Evolutionary conservation across 2,329 filamentous ascomycete species (phyloP).

Genomic region (Akanthomyces uredinophilus): DNA sequence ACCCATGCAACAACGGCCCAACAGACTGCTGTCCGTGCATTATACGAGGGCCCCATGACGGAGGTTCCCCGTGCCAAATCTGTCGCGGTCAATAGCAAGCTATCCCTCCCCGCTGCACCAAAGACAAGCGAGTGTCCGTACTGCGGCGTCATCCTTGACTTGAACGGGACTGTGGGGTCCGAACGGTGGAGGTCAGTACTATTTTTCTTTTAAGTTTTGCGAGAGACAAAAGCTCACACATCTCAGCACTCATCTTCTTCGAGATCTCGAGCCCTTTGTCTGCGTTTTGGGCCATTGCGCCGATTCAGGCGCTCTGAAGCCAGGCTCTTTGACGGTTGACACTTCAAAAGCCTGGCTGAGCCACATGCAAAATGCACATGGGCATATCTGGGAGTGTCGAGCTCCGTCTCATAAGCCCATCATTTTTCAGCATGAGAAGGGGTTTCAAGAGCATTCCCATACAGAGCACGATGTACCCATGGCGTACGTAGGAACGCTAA

Average conservation of each 20-base stretch:
- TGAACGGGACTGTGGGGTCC: conserved; percentile 14
- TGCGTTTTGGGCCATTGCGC: conserved; percentile 15
- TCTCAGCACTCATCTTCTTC: conserved; percentile 17
- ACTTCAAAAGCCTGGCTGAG: conserved; percentile 20
- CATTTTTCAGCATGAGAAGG: no score
- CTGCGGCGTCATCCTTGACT: conserved; percentile 20
- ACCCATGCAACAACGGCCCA: conserved; percentile 21
- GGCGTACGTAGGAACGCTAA: conserved; percentile 17
- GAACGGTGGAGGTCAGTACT: conserved; percentile 13
- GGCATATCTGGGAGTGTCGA: conserved; percentile 26
- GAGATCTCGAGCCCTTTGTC: conserved; percentile 20
- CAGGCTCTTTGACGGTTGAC: conserved; percentile 19
- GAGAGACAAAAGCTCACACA: conserved; percentile 5
- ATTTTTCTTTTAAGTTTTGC: conserved; percentile 5
- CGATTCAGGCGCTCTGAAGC: not conserved
- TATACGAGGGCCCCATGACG: conserved; percentile 18
- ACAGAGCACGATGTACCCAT: conserved; percentile 19
- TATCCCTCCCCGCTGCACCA: conserved; percentile 20
- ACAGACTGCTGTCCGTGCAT: conserved; percentile 20
- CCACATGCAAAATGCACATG: conserved; percentile 25
- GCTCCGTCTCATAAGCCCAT: conserved; percentile 24
- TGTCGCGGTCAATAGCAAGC: conserved; percentile 20
- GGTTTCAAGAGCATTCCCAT: no score
- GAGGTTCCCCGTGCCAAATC: conserved; percentile 20
- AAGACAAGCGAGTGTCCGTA: conserved; percentile 18